Conservation (phyloP, 306 rosid genomes). For the Macrotyloma uniflorum region DNA sequence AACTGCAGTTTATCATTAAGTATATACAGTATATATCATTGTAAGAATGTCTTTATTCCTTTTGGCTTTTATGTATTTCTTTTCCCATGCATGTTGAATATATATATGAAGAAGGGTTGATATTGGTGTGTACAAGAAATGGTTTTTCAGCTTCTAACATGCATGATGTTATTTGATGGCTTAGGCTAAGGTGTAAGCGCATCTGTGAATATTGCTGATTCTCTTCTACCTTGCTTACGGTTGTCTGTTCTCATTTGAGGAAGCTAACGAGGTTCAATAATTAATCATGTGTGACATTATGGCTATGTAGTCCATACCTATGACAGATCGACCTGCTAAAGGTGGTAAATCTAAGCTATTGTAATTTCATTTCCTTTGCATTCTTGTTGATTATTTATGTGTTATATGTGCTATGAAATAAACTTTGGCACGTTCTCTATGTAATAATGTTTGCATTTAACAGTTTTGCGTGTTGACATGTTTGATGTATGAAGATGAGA, state of each 20-base stretch:
- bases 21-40: not conserved
- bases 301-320: constrained; percentile 55
- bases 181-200: constrained; percentile 45
- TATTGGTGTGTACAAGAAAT: not conserved
- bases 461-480: not conserved
- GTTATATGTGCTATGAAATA: not conserved
- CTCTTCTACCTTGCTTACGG: constrained; percentile 45
- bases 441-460: not conserved
- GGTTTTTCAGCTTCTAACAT: constrained; percentile 10
- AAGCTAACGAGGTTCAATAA: constrained; percentile 46
- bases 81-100: not conserved
- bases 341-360: constrained; percentile 39
- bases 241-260: constrained; percentile 39
- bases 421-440: not conserved
- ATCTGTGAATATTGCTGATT: constrained; percentile 47
- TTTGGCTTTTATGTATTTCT: not conserved
- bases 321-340: constrained; percentile 50
- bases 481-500: not conserved
- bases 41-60: not conserved
- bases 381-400: not conserved
- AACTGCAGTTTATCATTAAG: not conserved
- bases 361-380: not conserved
- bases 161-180: constrained; percentile 3
- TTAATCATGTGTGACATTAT: constrained; percentile 73
- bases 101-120: not conserved